Base-by-base conservation (phyloP, 805 yeast genomes). In the Kuraishia ogatae region DNA sequence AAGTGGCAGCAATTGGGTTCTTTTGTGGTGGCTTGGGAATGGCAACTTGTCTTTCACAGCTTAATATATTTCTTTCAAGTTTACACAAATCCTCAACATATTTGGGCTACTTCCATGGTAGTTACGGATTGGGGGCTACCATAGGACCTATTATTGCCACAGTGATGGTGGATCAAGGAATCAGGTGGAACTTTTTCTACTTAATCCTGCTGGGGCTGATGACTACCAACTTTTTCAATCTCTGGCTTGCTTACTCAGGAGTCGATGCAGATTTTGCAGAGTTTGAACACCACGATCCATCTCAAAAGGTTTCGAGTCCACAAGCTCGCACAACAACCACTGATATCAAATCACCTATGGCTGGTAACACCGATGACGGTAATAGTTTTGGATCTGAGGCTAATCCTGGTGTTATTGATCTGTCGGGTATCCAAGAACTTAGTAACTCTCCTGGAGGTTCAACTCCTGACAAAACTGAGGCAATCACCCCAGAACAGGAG, bases 51-150 rank as follows among this genome's bases (percentile, higher is more conserved):
- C 56, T 78, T 23, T 72, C 84, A 3, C 83, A 80, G 58, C 71
- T 73, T 50, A 83, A 82, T 61, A 75, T 81, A 19, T 82, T 80
- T 59, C 57, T 81, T 20, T 68, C 82, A 2, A 66, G 75, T 55
- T 67, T 84, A 43, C 74, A 74, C 23, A 80, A 81, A 56, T 76
- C 81, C 52, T 82, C 86, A 51, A 79, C 77, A 54, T 72, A 80
- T 56, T 73, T 85, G 68, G 88, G 92, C 1, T 66, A 74, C 24
- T 71, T 80, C 56, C 94, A 87, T 69, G 92, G 89, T 0, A 64
- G 74, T 15, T 87, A 86, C 66, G 96, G 96, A 0, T 60, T 82
- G 2, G 91, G 92, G 1, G 89, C 91, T 1, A 82, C 88, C 50
- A 59, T 83, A 1, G 77, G 89, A 1, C 92, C 96, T 1, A 76